These are phyloP conservation scores for Anisodus acutangulus DNA, from an alignment of 257 asterid species.

Conservation along the genomic window DNA sequence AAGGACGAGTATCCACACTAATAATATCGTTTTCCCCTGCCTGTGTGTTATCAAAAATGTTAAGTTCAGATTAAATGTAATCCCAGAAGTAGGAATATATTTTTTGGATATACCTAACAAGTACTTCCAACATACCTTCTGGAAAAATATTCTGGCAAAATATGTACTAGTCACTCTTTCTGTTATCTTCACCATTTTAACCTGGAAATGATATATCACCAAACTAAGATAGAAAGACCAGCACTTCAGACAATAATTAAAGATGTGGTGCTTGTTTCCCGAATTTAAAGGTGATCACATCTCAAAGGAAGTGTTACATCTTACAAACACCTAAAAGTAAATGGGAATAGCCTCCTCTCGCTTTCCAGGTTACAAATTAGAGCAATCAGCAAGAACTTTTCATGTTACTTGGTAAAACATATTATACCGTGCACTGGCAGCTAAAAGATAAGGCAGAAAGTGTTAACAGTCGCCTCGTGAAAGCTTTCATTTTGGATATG, in stretches of 20 bases:
- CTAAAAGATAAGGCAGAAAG: constrained; percentile 7
- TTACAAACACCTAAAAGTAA: not conserved
- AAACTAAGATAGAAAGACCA: constrained; percentile 15
- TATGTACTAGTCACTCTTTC: constrained; percentile 47
- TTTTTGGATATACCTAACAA: not conserved
- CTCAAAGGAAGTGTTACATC: not conserved
- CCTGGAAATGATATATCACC: constrained; percentile 37
- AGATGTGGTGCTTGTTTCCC: not conserved
- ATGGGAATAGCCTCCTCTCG: not conserved
- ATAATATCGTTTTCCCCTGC: constrained; percentile 41
- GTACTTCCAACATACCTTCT: constrained; percentile 40
- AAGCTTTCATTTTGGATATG: not conserved
- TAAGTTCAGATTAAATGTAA: not conserved
- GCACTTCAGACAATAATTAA: constrained; percentile 10
- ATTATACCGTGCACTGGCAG: not conserved
- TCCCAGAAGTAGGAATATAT: not conserved
- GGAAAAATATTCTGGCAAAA: constrained; percentile 43
- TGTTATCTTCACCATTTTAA: constrained; percentile 51
- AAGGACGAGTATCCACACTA: constrained; percentile 52
- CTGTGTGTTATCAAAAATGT: constrained; percentile 30
- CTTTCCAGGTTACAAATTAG: not conserved
- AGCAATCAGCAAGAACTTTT: constrained; percentile 24
- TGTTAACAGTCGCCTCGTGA: not conserved
- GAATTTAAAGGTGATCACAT: not conserved
- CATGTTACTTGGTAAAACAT: constrained; percentile 3